These are phyloP conservation scores for Alternaria solani DNA, from an alignment of 2,329 filamentous ascomycete species.

Conservation along the genomic window DNA sequence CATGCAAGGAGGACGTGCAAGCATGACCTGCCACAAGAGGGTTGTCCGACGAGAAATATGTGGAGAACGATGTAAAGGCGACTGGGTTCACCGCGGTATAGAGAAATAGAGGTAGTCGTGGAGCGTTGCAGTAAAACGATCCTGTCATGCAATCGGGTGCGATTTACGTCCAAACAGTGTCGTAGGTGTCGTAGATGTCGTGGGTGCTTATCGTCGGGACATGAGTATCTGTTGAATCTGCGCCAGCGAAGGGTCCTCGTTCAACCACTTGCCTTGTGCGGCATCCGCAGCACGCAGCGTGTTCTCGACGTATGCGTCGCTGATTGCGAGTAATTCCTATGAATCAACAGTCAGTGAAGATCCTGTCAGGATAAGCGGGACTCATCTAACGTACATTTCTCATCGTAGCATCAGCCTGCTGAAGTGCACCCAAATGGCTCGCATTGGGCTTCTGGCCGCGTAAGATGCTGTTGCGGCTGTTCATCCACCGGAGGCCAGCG, in stretches of 20 bases:
- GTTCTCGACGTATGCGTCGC: slow-evolving; percentile 64
- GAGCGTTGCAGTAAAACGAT: neutral
- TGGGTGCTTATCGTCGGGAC: slow-evolving; percentile 33
- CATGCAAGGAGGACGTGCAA: neutral
- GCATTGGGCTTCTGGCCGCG: slow-evolving; percentile 59
- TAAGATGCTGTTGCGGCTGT: slow-evolving; percentile 60
- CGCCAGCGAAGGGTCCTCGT: slow-evolving; percentile 66
- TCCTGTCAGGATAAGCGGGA: slow-evolving; percentile 14
- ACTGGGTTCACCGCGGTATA: neutral
- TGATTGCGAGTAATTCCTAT: slow-evolving; percentile 66
- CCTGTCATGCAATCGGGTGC: neutral
- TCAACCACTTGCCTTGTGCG: slow-evolving; percentile 67
- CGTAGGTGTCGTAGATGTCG: neutral
- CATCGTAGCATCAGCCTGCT: slow-evolving; percentile 58
- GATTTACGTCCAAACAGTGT: neutral
- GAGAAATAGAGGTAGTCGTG: neutral
- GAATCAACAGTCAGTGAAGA: neutral
- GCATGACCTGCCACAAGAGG: neutral
- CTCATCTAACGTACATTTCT: slow-evolving; percentile 53
- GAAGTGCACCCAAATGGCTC: slow-evolving; percentile 58
- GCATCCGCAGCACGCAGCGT: slow-evolving; percentile 64
- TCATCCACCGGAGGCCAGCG: slow-evolving; percentile 67
- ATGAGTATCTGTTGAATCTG: slow-evolving; percentile 55
- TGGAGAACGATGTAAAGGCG: neutral
- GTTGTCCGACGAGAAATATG: neutral